phyloP scores from a whole-genome alignment of 1,139 yeast genomes.

The Hemisphaericaspora lyxosophila region DNA sequence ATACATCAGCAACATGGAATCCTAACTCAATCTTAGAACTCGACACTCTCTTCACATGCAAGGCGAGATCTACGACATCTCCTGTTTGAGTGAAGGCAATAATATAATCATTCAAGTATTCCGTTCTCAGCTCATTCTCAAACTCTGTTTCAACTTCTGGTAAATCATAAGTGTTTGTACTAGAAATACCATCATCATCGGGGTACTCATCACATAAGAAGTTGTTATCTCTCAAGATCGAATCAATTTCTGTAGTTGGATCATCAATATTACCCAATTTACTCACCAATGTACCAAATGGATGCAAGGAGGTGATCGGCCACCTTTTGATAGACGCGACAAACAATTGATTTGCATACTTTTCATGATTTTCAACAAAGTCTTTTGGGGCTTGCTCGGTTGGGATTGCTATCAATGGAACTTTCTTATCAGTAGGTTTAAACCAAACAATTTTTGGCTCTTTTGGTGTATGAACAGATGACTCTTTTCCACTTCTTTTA shows the following conservation, averaged over 20 bases:
- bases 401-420: conserved; percentile 95
- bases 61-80: conserved; percentile 68
- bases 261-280: conserved; percentile 83
- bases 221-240: conserved; percentile 89
- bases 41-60: conserved; percentile 65
- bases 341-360: conserved; percentile 76
- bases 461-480: conserved; percentile 48
- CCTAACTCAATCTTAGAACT: conserved; percentile 68
- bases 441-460: conserved; percentile 98
- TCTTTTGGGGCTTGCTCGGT: conserved; percentile 97
- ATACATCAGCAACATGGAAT: conserved; percentile 79
- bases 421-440: conserved; percentile 96
- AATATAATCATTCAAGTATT: conserved; percentile 61
- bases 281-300: conserved; percentile 90
- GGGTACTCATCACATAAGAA: conserved; percentile 85
- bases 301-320: conserved; percentile 98
- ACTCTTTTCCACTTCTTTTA: conserved; percentile 54
- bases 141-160: conserved; percentile 39
- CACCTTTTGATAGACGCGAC: conserved; percentile 96
- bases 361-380: conserved; percentile 88
- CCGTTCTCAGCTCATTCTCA: conserved; percentile 45
- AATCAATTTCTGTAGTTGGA: conserved; percentile 77
- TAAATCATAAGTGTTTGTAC: conserved; percentile 27
- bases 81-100: conserved; percentile 67
- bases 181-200: conserved; percentile 32